Base-by-base conservation (phyloP, 768 basidiomycete species). In the Lactifluus subvellereus region DNA sequence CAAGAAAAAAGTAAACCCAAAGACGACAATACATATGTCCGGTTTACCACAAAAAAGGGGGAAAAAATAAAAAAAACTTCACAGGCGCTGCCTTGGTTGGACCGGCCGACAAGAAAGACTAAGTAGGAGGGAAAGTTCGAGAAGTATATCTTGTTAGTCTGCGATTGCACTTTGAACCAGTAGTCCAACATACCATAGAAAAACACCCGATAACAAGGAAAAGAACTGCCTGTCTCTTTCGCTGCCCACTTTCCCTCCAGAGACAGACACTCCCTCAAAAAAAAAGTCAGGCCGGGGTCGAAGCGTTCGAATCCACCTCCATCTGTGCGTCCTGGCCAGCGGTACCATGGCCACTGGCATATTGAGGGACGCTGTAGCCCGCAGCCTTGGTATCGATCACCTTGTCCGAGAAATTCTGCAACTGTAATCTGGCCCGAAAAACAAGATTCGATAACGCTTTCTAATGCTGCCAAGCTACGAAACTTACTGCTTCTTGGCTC, bases 271-370 rank as follows among this genome's bases (percentile, higher is more conserved):
- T 11, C 40, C 38, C 13, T 11, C 16, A 9, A n/a, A 18, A 6
- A n/a, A 59, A 43, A 11, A 76, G 11, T 40, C 54, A 72, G 6
- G 72, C 66, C 2, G 88, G 88, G 4, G 88, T 89, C 4, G 88
- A 89, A 32, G 88, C 88, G 61, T 83, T 85, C 14, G 88, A 90
- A 69, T 90, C 88, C 43, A 89, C 73, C 67, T 89, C 88, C 81
- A 88, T 87, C 64, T 77, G 79, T 5, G 68, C 50, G 27, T 77
- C 74, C 13, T 64, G 14, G 67, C 69, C 30, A 68, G 33, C 51
- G n/a, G 32, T 32, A 14, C 51, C 51, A 33, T 33, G 38, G 1
- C 49, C 50, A 27, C 33, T 13, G 0, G 43, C 43, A 40, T 61
- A 59, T 43, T 51, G 57, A 20, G 60, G 62, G 4, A 52, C 54